These are phyloP conservation scores for Trichoderma koningiopsis DNA, from an alignment of 2,329 filamentous ascomycete genomes.

Conservation along the genomic window DNA sequence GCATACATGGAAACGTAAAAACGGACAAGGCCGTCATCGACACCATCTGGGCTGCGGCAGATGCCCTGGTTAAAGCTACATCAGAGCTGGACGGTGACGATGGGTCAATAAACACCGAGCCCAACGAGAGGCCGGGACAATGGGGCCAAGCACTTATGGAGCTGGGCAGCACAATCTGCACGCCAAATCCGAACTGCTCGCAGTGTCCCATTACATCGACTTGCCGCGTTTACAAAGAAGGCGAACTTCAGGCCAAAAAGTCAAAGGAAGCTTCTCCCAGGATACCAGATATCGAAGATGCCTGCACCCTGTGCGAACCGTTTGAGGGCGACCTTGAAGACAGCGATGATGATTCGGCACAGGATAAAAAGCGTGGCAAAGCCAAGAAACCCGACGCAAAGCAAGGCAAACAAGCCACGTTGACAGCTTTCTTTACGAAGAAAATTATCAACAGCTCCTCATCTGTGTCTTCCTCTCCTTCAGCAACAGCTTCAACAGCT, in stretches of 20 bases:
- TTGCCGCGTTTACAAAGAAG: conserved; percentile 56
- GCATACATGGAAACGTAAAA: conserved; percentile 59
- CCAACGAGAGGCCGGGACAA: conserved; percentile 56
- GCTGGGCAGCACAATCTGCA: conserved; percentile 63
- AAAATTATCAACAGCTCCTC: conserved; percentile 10
- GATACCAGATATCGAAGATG: conserved; percentile 52
- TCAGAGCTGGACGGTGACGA: conserved; percentile 42
- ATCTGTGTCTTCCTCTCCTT: neutral
- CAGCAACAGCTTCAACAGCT: neutral
- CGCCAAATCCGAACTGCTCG: conserved; percentile 59
- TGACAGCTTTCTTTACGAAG: conserved; percentile 43
- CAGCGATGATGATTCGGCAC: conserved; percentile 30
- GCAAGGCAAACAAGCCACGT: conserved; percentile 36
- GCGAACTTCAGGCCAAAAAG: conserved; percentile 38
- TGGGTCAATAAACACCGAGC: conserved; percentile 30
- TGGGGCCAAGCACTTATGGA: conserved; percentile 70
- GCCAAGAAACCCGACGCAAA: conserved; percentile 29
- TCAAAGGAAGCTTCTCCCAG: conserved; percentile 23
- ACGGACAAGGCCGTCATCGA: conserved; percentile 56
- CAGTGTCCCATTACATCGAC: conserved; percentile 54
- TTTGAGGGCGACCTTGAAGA: conserved; percentile 43
- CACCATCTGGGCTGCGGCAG: conserved; percentile 60
- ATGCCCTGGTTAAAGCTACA: conserved; percentile 55
- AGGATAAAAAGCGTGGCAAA: conserved; percentile 6
- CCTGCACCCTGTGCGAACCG: conserved; percentile 51